Conservation (phyloP, 2,329 filamentous ascomycete genomes). For the Tolypocladium tropicale region DNA sequence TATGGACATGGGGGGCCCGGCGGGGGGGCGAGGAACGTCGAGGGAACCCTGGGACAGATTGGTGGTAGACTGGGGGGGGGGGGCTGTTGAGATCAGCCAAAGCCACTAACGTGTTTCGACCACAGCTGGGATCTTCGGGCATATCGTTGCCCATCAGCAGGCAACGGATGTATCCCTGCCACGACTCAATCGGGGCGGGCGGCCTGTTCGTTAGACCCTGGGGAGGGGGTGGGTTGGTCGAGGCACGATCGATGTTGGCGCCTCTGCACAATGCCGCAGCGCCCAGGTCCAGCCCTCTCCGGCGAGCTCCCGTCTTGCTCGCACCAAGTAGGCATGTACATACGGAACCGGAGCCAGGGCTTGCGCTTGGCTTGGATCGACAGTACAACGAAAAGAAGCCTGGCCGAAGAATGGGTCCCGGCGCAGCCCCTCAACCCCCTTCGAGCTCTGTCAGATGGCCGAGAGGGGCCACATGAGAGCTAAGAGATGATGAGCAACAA, state of each 20-base stretch:
- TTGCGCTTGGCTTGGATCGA: not conserved
- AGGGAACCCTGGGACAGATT: constrained; percentile 26
- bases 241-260: not conserved
- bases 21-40: constrained; percentile 24
- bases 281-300: not conserved
- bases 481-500: not conserved
- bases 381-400: not conserved
- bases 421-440: not conserved
- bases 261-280: not conserved
- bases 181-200: constrained; percentile 5
- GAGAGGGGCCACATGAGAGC: not conserved
- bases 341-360: not conserved
- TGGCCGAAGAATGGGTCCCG: not conserved
- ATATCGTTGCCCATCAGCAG: constrained; percentile 8
- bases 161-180: constrained; percentile 6
- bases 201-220: not conserved
- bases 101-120: constrained; percentile 31
- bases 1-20: constrained; percentile 22
- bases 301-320: not conserved
- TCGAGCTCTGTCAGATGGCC: not conserved
- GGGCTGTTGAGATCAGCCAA: constrained; percentile 29
- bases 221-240: not conserved
- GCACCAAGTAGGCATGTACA: not conserved
- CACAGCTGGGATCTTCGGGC: constrained; percentile 22
- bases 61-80: constrained; percentile 9